Percentiles rank a stretch among this genome's conserved stretches.
phyloP scores from a whole-genome alignment of 371 early-diverging fungal species.

The Mortierella sp. region DNA sequence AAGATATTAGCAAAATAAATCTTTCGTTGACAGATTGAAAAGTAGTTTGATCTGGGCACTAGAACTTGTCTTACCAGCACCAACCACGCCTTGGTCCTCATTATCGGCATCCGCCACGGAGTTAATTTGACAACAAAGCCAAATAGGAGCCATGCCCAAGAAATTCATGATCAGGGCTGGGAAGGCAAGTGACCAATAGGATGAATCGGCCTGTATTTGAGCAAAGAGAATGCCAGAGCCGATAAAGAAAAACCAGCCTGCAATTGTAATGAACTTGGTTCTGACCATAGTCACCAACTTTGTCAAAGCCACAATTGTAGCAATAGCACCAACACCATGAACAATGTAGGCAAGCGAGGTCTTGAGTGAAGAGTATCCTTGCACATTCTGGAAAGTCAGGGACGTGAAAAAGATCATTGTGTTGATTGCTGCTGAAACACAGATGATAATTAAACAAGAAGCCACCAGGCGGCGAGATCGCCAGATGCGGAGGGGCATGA shows the following conservation, averaged over 20 bases:
- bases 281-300: background rate
- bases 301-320: background rate
- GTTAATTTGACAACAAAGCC: slow-evolving; percentile 2
- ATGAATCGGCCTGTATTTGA: background rate
- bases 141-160: background rate
- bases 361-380: background rate
- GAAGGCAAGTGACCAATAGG: background rate
- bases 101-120: slow-evolving; percentile 1
- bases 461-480: background rate
- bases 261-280: background rate
- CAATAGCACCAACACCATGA: slow-evolving; percentile 1
- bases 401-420: slow-evolving; percentile 16
- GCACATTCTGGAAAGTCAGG: slow-evolving; percentile 12
- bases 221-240: background rate
- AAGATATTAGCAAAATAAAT: too few relatives aligned
- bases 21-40: too few relatives aligned
- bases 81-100: slow-evolving; percentile 3
- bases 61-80: background rate
- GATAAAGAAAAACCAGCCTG: background rate
- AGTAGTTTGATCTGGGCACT: background rate
- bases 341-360: background rate
- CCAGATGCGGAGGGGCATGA: slow-evolving; percentile 25
- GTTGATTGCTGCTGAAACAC: slow-evolving; percentile 5
- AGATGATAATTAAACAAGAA: slow-evolving; percentile 4
- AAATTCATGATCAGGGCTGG: background rate